Evolutionary conservation across 148 eudicot genomes (phyloP), one percentile per base, ranked within the genome.

Genomic region (Heliamphora exappendiculata): DNA sequence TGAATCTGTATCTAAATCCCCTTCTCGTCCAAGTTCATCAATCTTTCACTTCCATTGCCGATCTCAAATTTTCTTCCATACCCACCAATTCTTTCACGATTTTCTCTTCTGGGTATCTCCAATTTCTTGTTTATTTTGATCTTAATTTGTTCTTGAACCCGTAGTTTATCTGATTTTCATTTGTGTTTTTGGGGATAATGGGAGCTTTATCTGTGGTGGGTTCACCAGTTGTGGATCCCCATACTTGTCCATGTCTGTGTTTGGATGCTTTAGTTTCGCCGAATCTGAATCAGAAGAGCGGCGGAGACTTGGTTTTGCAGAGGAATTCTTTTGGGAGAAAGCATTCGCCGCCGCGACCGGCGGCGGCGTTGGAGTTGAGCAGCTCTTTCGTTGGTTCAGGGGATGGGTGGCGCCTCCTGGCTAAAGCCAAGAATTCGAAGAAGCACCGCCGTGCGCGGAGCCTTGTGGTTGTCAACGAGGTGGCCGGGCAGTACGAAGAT

Each of bases 401-500:
- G 44, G 39, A 70, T 36, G 54, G 75, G 19, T 26, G 49, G 47
- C 9, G 67, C 47, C 60, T 58, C 14, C 69, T 85, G 17, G 54
- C 63, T 19, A 87, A 76, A 69, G 58, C 82, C 70, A 85, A 78
- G 76, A 78, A 77, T 75, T 80, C 44, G 19, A 83, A 75, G 75
- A 91, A 84, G 78, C 89, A 82, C 78, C 67, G 59, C 42, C 88
- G 83, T 80, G 69, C 64, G n/a, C 77, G 80, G 72, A 74, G 91
- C 45, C 77, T 85, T 36, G 84, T 83, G 78, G 79, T 96, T 74
- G 91, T 86, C 37, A 80, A 47, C 73, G 85, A 95, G 28, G 73
- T 95, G 71, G 99, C 79, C 24, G 99, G 98, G 8, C 98, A 96
- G 67, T 96, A 96, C 77, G 99, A 96, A 28, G 99, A 96, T 54